A percentile compares a stretch with the other conserved stretches of the same genome.
Evolutionary conservation across 352 stramenopile genomes (phyloP).

Genomic region (Pythium biforme): DNA sequence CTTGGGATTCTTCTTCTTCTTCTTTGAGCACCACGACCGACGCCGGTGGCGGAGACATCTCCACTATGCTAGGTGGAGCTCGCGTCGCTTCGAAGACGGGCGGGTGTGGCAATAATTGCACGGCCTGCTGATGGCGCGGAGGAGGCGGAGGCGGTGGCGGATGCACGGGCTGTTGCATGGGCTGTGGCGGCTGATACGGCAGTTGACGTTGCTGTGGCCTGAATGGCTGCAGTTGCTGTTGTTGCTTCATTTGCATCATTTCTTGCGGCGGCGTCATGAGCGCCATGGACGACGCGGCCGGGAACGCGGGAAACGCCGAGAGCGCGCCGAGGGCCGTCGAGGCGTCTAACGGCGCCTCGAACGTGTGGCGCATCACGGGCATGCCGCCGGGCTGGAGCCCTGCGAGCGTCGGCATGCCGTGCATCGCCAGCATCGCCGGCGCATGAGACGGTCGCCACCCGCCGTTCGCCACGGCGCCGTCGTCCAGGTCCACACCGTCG

Average conservation of each 20-base stretch:
- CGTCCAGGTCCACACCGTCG: slow-evolving; percentile 20
- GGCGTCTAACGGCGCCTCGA: not conserved
- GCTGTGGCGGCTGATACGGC: too few species aligned
- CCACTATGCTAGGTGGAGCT: too few species aligned
- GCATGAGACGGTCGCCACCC: not conserved
- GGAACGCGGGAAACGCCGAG: not conserved
- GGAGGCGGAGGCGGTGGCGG: not conserved
- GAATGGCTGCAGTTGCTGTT: not conserved
- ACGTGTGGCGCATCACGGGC: not conserved
- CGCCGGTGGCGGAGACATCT: not conserved
- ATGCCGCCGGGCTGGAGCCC: not conserved
- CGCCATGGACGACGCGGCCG: not conserved
- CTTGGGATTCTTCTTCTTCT: too few species aligned
- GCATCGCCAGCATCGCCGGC: not conserved
- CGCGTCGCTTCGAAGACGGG: too few species aligned
- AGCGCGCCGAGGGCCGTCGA: not conserved
- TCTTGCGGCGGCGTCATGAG: not conserved
- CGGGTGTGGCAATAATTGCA: not conserved
- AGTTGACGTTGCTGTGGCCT: too few species aligned
- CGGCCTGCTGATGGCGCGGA: too few species aligned
- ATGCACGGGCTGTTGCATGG: not conserved
- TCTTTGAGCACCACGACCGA: too few species aligned
- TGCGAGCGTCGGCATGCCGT: not conserved
- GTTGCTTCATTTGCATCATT: not conserved
- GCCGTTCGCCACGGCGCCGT: slow-evolving; percentile 12